These are phyloP conservation scores for Podospora didyma DNA, from an alignment of 495 filamentous ascomycete species.

Conservation along the genomic window DNA sequence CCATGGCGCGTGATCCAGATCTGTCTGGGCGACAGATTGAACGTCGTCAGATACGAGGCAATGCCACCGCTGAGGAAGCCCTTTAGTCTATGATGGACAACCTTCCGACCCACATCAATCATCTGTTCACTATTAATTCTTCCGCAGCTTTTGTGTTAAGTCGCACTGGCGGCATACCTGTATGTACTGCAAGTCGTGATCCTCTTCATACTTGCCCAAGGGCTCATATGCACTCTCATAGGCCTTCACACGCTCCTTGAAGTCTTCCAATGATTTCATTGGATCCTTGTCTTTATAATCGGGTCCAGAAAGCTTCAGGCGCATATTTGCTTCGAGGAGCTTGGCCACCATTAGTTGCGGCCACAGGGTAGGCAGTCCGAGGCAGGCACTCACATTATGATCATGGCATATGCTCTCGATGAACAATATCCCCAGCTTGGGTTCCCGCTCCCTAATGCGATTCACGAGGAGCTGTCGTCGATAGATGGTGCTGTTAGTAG, in stretches of 20 bases:
- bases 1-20: constrained; percentile 98
- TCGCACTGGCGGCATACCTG: constrained; percentile 43
- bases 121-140: constrained; percentile 50
- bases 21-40: constrained; percentile 89
- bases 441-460: constrained; percentile 76
- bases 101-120: constrained; percentile 94
- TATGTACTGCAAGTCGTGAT: constrained; percentile 84
- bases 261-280: constrained; percentile 74
- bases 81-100: constrained; percentile 82
- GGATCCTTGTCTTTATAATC: constrained; percentile 96
- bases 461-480: constrained; percentile 80
- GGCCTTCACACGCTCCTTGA: constrained; percentile 86
- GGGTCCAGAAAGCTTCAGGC: constrained; percentile 91
- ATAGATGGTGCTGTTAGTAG: constrained; percentile 90
- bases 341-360: constrained; percentile 14
- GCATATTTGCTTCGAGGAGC: constrained; percentile 94
- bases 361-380: constrained; percentile 3
- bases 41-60: constrained; percentile 89
- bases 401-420: constrained; percentile 92
- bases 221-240: constrained; percentile 93
- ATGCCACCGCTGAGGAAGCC: constrained; percentile 90
- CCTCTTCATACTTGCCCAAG: constrained; percentile 86
- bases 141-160: not conserved
- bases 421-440: constrained; percentile 84
- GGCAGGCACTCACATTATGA: constrained; percentile 42